Base-by-base conservation (phyloP, 1,139 yeast species). In the Debaryomyces subglobosus region DNA sequence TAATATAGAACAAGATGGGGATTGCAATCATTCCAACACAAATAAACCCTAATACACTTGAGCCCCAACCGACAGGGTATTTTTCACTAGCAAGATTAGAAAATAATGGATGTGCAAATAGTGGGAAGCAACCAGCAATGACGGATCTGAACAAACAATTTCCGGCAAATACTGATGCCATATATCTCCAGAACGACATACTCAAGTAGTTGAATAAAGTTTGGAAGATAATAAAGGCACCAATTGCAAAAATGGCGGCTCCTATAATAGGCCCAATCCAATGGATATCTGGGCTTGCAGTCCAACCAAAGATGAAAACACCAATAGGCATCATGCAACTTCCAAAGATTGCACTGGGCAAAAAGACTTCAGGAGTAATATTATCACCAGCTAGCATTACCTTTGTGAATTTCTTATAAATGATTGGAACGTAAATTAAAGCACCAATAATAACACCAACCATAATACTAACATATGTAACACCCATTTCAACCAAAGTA, bases 111-210 rank as follows among this genome's bases (percentile, higher is more conserved):
- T 67, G 62, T 4, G 85, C 87, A 59, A 84, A 82, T 43, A 84
- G 65, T 39, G 89, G 89, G 71, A 84, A 84, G 3, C 79, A 79
- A 32, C 83, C 83, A 0, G 85, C 89, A 60, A 81, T 69, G 2
- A 69, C 67, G 1, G 84, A 74, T 55, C 87, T 71, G 55, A 74
- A 72, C 47, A 81, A 67, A 12, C 74, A 81, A 56, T 81, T 81
- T 23, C 82, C 77, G 1, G 86, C 85, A 61, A 79, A 81, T 3
- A 80, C 85, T 4, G 86, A 81, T 0, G 86, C 87, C 58, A 79
- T 62, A 56, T 72, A 75, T 45, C 70, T 63, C 46, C 62, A 67
- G 61, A 84, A 86, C 0, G 86, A 80, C 62, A 84, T 86, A 5
- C 84, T 84, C 39, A 86, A 71, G 58, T 86, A 87, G 49, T 80